Base-by-base conservation (phyloP, 2,329 filamentous ascomycete genomes). In the Aspergillus ustus region DNA sequence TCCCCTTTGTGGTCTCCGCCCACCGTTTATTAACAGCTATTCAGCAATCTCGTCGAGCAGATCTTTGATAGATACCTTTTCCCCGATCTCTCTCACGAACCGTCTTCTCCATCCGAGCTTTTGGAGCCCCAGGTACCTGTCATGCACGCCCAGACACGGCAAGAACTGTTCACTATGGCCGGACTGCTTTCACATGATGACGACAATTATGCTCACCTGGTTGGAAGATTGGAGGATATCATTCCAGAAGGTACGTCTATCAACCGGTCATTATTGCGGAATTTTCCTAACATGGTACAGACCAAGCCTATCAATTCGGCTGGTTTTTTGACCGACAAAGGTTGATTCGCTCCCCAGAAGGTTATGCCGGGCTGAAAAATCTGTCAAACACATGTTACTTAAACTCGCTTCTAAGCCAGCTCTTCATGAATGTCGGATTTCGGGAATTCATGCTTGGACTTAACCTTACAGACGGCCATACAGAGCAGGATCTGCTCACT, bases 301-400 rank as follows among this genome's bases (percentile, higher is more conserved):
- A 84, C 7, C 89, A 90, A 67, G 80, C 82, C 15, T 89, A 89
- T 64, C 85, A 91, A 0, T 78, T 90, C 3, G 79, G 79, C 4
- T 85, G 82, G 70, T 76, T 81, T 51, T 89, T 91, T 63, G 91
- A 94, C 54, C 83, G 89, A 37, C 77, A 77, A 44, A 88, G 86
- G 69, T 85, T 87, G 17, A 84, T 96, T n/a, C 87, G 92, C 64
- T 88, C 91, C 2, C 78, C 86, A 1, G 91, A 91, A 64, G 93
- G 92, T 20, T 96, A 96, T 73, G 87, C 91, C n/a, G 95, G 95
- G 1, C 78, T 99, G n/a, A 85, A 85, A 60, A 99, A 99, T 70
- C 84, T 97, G 17, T 95, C 92, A 9, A 97, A 97, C 73, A 98
- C 96, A 0, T 99, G 95, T 77, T 99, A 99, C 74, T 85, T 98